These are phyloP conservation scores for Pseudovirgaria hyperparasitica DNA, from an alignment of 2,329 filamentous ascomycete species.

Conservation along the genomic window DNA sequence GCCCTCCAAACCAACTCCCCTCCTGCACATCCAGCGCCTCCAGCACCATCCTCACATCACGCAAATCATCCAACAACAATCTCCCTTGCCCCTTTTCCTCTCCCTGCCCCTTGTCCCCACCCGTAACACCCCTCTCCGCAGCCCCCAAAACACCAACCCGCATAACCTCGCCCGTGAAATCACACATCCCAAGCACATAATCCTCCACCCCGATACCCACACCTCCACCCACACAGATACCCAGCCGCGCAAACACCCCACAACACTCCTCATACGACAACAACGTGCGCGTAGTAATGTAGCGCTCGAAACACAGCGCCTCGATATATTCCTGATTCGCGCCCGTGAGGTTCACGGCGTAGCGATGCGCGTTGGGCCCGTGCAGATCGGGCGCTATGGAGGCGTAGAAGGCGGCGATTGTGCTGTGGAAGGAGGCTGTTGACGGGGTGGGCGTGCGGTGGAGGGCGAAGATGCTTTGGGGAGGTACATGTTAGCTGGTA, in stretches of 20 bases:
- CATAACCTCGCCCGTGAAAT: slow-evolving; percentile 95
- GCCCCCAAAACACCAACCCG: slow-evolving; percentile 83
- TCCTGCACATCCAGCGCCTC: slow-evolving; percentile 54
- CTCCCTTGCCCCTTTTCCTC: slow-evolving; percentile 26
- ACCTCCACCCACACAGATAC: slow-evolving; percentile 37
- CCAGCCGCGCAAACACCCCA: slow-evolving; percentile 35
- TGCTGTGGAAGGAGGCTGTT: too few species aligned
- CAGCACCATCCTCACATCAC: slow-evolving; percentile 62
- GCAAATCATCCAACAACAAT: slow-evolving; percentile 60
- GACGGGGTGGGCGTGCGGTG: background rate
- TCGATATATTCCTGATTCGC: slow-evolving; percentile 94
- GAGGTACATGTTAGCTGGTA: too few species aligned
- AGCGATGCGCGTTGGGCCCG: slow-evolving; percentile 70
- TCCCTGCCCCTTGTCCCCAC: slow-evolving; percentile 17
- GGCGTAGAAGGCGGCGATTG: slow-evolving; percentile 58
- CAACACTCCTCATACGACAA: slow-evolving; percentile 53
- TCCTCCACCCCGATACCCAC: slow-evolving; percentile 66
- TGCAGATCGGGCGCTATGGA: slow-evolving; percentile 60
- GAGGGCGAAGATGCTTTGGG: background rate
- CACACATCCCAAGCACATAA: slow-evolving; percentile 83
- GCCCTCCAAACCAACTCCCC: slow-evolving; percentile 42
- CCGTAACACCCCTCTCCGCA: slow-evolving; percentile 49
- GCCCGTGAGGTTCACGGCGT: slow-evolving; percentile 59
- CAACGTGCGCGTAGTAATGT: slow-evolving; percentile 64
- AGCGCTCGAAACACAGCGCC: slow-evolving; percentile 77